Evolutionary conservation across 169 alveolate genomes (phyloP).

Genomic region (Perkinsus marinus): DNA sequence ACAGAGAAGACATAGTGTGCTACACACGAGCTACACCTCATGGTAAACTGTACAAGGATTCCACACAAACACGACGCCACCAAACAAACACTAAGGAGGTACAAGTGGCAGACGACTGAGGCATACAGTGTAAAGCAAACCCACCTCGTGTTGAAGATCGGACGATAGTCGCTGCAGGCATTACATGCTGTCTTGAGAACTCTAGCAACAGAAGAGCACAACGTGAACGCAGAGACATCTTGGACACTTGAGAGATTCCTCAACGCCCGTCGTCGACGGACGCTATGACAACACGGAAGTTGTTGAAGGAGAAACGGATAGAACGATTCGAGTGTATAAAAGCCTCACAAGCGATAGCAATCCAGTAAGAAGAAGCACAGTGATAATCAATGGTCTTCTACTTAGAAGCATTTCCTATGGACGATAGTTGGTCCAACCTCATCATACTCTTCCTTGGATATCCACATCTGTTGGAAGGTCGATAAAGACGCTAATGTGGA

Average conservation of each 20-base stretch:
- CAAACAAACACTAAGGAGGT: not conserved
- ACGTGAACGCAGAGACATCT: not conserved
- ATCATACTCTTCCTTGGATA: slow-evolving; percentile 87
- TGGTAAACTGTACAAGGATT: not conserved
- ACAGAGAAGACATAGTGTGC: not conserved
- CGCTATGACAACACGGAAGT: not conserved
- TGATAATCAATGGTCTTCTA: not conserved
- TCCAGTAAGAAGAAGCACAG: not conserved
- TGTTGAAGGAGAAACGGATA: not conserved
- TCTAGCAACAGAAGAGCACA: too few relatives aligned
- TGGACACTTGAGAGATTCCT: not conserved
- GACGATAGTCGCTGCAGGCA: not conserved
- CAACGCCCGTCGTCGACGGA: not conserved
- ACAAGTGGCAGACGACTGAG: not conserved
- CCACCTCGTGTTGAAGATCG: not conserved
- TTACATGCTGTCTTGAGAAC: too few relatives aligned
- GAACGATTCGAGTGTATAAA: not conserved
- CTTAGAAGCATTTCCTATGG: slow-evolving; percentile 89
- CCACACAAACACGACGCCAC: not conserved
- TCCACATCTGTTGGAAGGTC: slow-evolving; percentile 94
- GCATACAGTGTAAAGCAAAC: not conserved
- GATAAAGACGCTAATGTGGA: slow-evolving; percentile 85
- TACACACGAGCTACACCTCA: not conserved
- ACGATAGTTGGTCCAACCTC: slow-evolving; percentile 90
- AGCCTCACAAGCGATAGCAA: not conserved